A percentile compares a stretch with the other conserved stretches of the same genome.
These are phyloP conservation scores for Aureobasidium sp. DNA, from an alignment of 2,329 filamentous ascomycete species.

Conservation along the genomic window DNA sequence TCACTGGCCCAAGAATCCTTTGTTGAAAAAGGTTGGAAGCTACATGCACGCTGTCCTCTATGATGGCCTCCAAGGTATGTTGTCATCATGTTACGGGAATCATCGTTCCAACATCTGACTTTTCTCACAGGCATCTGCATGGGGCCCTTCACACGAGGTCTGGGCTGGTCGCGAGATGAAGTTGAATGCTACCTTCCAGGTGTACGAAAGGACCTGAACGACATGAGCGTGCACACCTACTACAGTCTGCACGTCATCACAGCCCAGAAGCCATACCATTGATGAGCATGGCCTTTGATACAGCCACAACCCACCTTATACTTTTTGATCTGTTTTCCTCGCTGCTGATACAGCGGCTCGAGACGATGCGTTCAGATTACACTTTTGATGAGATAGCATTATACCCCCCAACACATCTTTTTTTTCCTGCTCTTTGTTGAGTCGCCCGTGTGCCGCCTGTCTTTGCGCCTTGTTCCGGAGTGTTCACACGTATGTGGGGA, in stretches of 20 bases:
- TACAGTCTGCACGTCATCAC: constrained; percentile 21
- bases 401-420: constrained; percentile 12
- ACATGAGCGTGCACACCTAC: constrained; percentile 32
- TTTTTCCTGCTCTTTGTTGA: neutral
- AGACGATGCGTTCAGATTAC: neutral
- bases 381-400: constrained; percentile 12
- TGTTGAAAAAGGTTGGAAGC: constrained; percentile 13
- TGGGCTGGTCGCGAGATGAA: constrained; percentile 39
- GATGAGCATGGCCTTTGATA: neutral
- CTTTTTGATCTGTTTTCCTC: neutral
- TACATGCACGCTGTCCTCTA: constrained; percentile 15
- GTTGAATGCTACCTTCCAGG: constrained; percentile 37
- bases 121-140: constrained; percentile 8
- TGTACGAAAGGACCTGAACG: constrained; percentile 28
- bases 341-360: neutral
- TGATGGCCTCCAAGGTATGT: constrained; percentile 14
- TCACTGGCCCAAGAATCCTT: constrained; percentile 23
- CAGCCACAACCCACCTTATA: neutral
- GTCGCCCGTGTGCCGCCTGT: neutral
- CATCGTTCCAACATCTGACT: neutral
- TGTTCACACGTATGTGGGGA: neutral
- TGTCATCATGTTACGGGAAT: neutral
- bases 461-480: neutral
- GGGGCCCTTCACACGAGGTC: constrained; percentile 29
- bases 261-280: constrained; percentile 12